Evolutionary conservation across 2,329 filamentous ascomycete species (phyloP).

Genomic region (Thelonectria rubi): DNA sequence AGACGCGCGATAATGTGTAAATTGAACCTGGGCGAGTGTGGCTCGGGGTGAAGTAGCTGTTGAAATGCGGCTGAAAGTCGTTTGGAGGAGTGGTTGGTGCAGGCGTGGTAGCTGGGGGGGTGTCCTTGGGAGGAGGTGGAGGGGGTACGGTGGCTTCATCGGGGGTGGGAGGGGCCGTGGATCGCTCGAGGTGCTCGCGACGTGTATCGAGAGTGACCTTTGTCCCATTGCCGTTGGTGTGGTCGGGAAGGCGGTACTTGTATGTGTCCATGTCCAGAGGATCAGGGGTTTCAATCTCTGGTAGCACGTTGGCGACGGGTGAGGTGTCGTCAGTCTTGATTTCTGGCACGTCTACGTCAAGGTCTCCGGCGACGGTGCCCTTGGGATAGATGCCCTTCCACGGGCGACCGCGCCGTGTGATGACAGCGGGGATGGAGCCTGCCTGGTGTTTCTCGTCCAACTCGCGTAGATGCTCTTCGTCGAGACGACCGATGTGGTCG

Average conservation of each 20-base stretch:
- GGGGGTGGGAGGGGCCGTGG: constrained; percentile 51
- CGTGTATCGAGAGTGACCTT: constrained; percentile 68
- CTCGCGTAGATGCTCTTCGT: constrained; percentile 74
- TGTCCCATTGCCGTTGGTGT: constrained; percentile 73
- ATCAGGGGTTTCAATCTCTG: constrained; percentile 60
- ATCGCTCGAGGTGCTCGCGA: constrained; percentile 65
- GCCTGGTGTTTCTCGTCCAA: constrained; percentile 74
- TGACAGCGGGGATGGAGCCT: constrained; percentile 57
- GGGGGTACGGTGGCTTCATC: constrained; percentile 50
- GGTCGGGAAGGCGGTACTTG: constrained; percentile 78
- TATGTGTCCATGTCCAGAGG: constrained; percentile 73
- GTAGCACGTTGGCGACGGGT: constrained; percentile 50
- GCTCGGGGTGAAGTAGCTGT: constrained; percentile 73
- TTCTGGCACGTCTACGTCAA: constrained; percentile 36
- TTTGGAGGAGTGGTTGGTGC: constrained; percentile 45
- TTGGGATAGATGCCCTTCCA: constrained; percentile 69
- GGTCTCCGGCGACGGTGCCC: constrained; percentile 35
- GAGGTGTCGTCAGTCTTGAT: constrained; percentile 44
- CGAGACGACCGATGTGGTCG: constrained; percentile 71
- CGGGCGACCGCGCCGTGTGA: constrained; percentile 73
- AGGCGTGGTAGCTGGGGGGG: constrained; percentile 48
- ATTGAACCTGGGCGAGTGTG: constrained; percentile 82
- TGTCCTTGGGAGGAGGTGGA: constrained; percentile 52
- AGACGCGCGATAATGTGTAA: constrained; percentile 90
- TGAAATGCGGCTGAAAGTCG: constrained; percentile 60